These are phyloP conservation scores for Leccinum pellstonianum DNA, from an alignment of 768 basidiomycete species.

Conservation along the genomic window DNA sequence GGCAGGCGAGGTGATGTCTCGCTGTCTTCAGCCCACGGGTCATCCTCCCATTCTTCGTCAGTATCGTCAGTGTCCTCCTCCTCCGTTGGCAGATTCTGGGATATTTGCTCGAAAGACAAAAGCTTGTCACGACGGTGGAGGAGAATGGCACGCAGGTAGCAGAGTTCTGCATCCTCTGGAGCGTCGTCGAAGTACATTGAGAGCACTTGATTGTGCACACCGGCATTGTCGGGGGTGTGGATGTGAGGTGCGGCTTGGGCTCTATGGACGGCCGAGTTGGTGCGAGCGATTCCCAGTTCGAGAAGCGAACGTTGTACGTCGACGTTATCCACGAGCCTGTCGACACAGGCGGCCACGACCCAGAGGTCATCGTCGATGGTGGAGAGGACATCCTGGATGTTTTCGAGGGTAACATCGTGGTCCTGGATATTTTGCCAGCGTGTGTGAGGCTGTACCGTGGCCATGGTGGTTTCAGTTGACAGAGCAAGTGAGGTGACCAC, in stretches of 20 bases:
- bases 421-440: constrained; percentile 60
- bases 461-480: constrained; percentile 30
- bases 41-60: constrained; percentile 50
- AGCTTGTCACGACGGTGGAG: constrained; percentile 66
- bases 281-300: constrained; percentile 62
- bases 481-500: background rate
- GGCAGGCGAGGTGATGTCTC: constrained; percentile 27
- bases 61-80: constrained; percentile 31
- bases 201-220: constrained; percentile 30
- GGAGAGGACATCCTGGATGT: constrained; percentile 47
- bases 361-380: constrained; percentile 67
- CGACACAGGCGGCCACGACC: constrained; percentile 72
- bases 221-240: constrained; percentile 18
- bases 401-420: constrained; percentile 52
- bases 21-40: constrained; percentile 64
- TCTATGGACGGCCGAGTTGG: constrained; percentile 46
- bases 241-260: constrained; percentile 40
- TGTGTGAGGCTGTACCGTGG: constrained; percentile 38
- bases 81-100: constrained; percentile 37
- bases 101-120: constrained; percentile 70
- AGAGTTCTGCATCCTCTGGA: constrained; percentile 64
- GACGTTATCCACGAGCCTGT: constrained; percentile 61
- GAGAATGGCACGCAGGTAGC: constrained; percentile 63
- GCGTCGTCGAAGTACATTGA: constrained; percentile 53
- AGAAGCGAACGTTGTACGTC: constrained; percentile 57